Conservation (phyloP, 495 filamentous ascomycete genomes). For the Hypoxylon perforatum region DNA sequence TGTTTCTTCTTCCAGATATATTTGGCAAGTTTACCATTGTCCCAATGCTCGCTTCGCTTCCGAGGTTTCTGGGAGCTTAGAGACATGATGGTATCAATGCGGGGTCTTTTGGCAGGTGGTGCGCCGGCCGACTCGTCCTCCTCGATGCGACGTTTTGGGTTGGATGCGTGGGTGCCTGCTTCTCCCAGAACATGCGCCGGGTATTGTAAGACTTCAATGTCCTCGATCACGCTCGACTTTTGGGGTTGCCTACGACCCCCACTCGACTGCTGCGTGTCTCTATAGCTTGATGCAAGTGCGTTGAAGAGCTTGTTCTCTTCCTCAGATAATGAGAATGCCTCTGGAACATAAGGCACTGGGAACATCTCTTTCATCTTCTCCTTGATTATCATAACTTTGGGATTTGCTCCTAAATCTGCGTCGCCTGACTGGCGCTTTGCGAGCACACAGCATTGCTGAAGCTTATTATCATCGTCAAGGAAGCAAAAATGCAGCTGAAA, state of each 20-base stretch:
- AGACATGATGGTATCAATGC: slow-evolving; percentile 19
- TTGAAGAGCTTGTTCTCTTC: slow-evolving; percentile 50
- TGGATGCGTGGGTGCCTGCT: slow-evolving; percentile 8
- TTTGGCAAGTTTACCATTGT: slow-evolving; percentile 40
- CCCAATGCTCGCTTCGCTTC: slow-evolving; percentile 44
- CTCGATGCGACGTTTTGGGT: slow-evolving; percentile 32
- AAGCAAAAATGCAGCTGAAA: slow-evolving; percentile 72
- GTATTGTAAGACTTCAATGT: slow-evolving; percentile 45
- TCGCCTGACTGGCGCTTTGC: slow-evolving; percentile 17
- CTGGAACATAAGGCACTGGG: slow-evolving; percentile 55
- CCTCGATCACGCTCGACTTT: slow-evolving; percentile 30
- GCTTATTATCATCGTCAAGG: slow-evolving; percentile 44
- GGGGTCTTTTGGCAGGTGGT: slow-evolving; percentile 26
- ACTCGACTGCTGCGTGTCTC: slow-evolving; percentile 17
- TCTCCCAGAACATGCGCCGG: slow-evolving; percentile 30
- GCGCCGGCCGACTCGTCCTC: slow-evolving; percentile 17
- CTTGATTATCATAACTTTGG: slow-evolving; percentile 47
- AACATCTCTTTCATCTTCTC: slow-evolving; percentile 56
- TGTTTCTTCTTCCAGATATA: slow-evolving; percentile 45
- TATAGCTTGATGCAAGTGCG: slow-evolving; percentile 35
- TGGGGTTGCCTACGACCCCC: slow-evolving; percentile 9
- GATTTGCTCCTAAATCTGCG: slow-evolving; percentile 23
- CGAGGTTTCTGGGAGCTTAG: slow-evolving; percentile 20
- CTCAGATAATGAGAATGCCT: slow-evolving; percentile 53
- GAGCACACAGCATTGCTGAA: slow-evolving; percentile 43